Conservation (phyloP, 306 rosid genomes). For the Parietaria judaica region DNA sequence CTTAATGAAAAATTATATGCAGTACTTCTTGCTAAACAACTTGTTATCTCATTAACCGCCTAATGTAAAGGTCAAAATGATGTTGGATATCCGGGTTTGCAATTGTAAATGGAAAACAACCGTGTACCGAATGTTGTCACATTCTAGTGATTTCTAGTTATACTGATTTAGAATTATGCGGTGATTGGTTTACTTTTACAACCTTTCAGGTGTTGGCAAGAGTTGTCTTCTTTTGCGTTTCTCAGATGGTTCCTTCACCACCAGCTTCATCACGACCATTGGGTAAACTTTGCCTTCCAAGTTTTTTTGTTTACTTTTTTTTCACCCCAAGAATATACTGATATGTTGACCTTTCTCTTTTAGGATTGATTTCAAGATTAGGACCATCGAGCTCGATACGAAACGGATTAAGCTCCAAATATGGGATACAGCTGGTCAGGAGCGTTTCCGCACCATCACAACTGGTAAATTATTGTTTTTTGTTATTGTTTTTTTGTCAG, state of each 20-base stretch:
- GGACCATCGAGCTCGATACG: constrained; percentile 91
- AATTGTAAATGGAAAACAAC: no score
- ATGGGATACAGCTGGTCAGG: constrained; percentile 99
- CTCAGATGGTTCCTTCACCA: constrained; percentile 92
- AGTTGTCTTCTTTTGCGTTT: constrained; percentile 97
- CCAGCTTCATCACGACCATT: constrained; percentile 88
- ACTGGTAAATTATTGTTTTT: constrained; percentile 44
- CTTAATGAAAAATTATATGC: no score
- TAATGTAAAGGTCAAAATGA: no score
- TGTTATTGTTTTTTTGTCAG: no score
- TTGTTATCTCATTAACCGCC: no score
- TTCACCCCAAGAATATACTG: constrained; percentile 11
- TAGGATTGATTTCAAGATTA: constrained; percentile 89
- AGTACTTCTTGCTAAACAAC: no score
- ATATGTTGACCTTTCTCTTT: constrained; percentile 26
- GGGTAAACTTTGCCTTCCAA: constrained; percentile 40
- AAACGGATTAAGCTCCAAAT: constrained; percentile 90
- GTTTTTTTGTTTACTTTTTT: background rate
- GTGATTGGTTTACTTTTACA: no score
- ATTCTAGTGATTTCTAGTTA: no score
- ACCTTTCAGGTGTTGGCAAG: constrained; percentile 81
- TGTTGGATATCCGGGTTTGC: no score
- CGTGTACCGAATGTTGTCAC: no score
- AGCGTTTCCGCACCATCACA: constrained; percentile 91
- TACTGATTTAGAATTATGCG: no score